These are phyloP conservation scores for Paraphaeosphaeria sporulosa DNA, from an alignment of 2,329 filamentous ascomycete genomes.

Conservation along the genomic window DNA sequence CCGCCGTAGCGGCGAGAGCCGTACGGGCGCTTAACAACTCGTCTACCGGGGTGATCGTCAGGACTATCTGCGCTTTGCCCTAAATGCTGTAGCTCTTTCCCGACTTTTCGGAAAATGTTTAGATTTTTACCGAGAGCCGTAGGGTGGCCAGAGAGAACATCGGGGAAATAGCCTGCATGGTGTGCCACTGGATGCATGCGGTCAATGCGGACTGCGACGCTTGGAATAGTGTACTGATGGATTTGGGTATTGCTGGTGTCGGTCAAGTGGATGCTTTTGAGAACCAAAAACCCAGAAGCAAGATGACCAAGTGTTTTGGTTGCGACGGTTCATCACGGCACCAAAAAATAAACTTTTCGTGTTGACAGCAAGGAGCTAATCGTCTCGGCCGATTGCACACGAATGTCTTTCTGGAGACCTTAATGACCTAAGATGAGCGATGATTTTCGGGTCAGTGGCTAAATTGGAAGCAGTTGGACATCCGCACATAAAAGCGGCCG, in stretches of 20 bases:
- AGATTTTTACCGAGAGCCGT: background rate
- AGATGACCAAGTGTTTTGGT: background rate
- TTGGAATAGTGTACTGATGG: too few relatives aligned
- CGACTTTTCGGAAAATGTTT: background rate
- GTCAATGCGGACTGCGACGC: background rate
- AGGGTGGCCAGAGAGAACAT: background rate
- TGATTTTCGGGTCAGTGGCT: background rate
- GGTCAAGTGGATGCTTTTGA: background rate
- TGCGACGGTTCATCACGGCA: background rate
- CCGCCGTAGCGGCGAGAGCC: constrained; percentile 3
- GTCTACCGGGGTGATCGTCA: background rate
- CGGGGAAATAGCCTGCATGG: background rate
- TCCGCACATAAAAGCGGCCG: background rate
- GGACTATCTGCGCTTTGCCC: background rate
- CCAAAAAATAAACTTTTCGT: background rate
- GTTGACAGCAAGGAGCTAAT: background rate
- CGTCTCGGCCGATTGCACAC: background rate
- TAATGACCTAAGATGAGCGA: background rate
- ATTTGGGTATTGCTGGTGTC: background rate
- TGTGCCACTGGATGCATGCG: background rate
- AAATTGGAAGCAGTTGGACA: background rate
- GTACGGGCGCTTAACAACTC: constrained; percentile 9
- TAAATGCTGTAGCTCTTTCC: constrained; percentile 1
- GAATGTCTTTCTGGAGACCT: background rate
- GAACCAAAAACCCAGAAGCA: background rate